Percentiles rank a stretch among this genome's conserved stretches.
These are phyloP conservation scores for Thozetella sp. DNA, from an alignment of 495 filamentous ascomycete species.

Conservation along the genomic window DNA sequence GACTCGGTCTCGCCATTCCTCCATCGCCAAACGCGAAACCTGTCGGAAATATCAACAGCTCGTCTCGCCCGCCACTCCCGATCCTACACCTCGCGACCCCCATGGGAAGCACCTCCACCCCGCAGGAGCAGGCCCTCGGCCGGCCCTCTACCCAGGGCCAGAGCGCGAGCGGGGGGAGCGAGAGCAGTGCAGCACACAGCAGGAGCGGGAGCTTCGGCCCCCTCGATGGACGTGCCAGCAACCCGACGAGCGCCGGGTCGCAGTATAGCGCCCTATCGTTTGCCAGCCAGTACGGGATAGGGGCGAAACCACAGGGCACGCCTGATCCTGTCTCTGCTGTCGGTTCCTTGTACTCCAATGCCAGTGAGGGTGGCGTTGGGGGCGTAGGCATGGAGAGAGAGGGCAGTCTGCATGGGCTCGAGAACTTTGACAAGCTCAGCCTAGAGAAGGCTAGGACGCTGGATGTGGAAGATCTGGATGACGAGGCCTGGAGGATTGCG, in stretches of 20 bases:
- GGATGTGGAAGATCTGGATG: constrained; percentile 93
- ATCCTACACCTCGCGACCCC: constrained; percentile 81
- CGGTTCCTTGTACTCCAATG: constrained; percentile 79
- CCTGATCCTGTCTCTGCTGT: constrained; percentile 90
- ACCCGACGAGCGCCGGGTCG: constrained; percentile 79
- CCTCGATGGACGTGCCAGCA: constrained; percentile 72
- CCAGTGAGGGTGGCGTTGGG: constrained; percentile 52
- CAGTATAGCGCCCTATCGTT: constrained; percentile 77
- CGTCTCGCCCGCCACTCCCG: constrained; percentile 63
- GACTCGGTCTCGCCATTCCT: constrained; percentile 85
- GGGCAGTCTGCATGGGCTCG: constrained; percentile 65
- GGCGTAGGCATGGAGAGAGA: constrained; percentile 75
- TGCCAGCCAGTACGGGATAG: constrained; percentile 65
- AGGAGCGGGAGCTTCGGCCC: constrained; percentile 74
- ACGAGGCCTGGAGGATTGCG: constrained; percentile 92
- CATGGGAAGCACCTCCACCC: constrained; percentile 71
- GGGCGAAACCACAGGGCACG: constrained; percentile 59
- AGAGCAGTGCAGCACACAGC: constrained; percentile 66
- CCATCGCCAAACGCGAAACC: constrained; percentile 80
- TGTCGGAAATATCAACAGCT: constrained; percentile 43
- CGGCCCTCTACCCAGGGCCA: constrained; percentile 48
- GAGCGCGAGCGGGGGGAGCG: constrained; percentile 72
- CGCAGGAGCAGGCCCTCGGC: constrained; percentile 55
- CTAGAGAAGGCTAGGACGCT: constrained; percentile 78
- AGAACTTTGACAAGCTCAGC: constrained; percentile 73